Evolutionary conservation across 2,329 filamentous ascomycete genomes (phyloP), one percentile per base, ranked within the genome.

Genomic region (Neophaeococcomyces aloes): DNA sequence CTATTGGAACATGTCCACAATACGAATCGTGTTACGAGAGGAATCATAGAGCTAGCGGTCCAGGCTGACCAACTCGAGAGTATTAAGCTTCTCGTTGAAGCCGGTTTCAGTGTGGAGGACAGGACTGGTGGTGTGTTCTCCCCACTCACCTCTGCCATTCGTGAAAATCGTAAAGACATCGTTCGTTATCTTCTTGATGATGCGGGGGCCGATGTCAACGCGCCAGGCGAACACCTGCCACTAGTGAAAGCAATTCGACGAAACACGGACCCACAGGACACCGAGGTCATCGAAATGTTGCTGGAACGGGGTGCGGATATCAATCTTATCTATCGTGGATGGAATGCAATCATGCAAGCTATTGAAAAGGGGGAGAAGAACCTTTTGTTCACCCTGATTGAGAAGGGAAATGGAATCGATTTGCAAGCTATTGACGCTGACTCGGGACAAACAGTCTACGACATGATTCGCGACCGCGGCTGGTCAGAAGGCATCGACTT

Each of bases 121-220:
- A 79, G 79, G 62, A 83, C 81, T 56, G 79, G 79, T 15, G 81
- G 81, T 42, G 80, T 83, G 38, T 85, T 84, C 65, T 81, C 78
- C 1, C 76, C 78, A 0, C 68, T 83, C 2, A 83, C 79, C 0
- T 80, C 77, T 0, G 77, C 78, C 7, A 75, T 83, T 43, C 76
- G 79, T 10, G 79, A 83, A 59, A 66, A 75, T 18, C 69, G 71
- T 52, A 74, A 70, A 34, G 71, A 74, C 0, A 81, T 83, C 44
- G 76, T 81, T 31, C 59, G 59, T 3, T 83, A 69, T 62, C 69
- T 83, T 7, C 65, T 83, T 45, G 69, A 75, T 38, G 72, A 78
- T 48, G 78, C 71, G 1, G 71, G 71, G 6, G 79, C 79, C 0
- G 76, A 83, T 53, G 70, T 77, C 34, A 83, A 83, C 56, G 67